Conservation (phyloP, 176 grass and related monocot genomes). For the Oryza punctata region DNA sequence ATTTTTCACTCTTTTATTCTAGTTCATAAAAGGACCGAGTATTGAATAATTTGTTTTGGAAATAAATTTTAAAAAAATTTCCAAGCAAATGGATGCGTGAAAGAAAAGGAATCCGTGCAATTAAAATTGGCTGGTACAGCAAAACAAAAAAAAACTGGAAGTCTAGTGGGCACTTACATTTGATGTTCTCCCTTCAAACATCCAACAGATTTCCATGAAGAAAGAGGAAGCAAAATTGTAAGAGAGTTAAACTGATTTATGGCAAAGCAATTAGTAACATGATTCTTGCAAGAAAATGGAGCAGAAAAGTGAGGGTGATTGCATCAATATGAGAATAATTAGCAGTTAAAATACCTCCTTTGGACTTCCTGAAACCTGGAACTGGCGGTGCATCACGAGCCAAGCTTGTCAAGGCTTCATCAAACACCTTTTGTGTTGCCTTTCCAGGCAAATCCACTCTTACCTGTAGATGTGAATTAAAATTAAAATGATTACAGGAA, state of each 20-base stretch:
- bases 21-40: not conserved
- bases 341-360: conserved; percentile 55
- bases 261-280: not conserved
- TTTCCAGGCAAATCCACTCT: conserved; percentile 70
- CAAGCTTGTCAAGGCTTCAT: conserved; percentile 50
- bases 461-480: conserved; percentile 42
- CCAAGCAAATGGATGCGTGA: conserved; percentile 23
- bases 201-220: conserved; percentile 40
- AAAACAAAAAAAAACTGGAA: not conserved
- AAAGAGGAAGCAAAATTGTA: conserved; percentile 3
- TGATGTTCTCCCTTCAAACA: conserved; percentile 70
- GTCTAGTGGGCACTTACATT: conserved; percentile 47
- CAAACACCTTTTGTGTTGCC: conserved; percentile 62
- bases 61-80: not conserved
- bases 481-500: not conserved
- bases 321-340: not conserved
- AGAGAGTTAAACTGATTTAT: conserved; percentile 13
- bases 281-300: conserved; percentile 29
- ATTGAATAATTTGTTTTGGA: not conserved
- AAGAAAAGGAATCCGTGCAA: conserved; percentile 28
- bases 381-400: conserved; percentile 63
- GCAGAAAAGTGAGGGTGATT: not conserved
- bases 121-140: not conserved
- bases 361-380: conserved; percentile 74
- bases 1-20: not conserved